phyloP scores from a whole-genome alignment of 441 rosid genomes.

The Jatropha multifida region DNA sequence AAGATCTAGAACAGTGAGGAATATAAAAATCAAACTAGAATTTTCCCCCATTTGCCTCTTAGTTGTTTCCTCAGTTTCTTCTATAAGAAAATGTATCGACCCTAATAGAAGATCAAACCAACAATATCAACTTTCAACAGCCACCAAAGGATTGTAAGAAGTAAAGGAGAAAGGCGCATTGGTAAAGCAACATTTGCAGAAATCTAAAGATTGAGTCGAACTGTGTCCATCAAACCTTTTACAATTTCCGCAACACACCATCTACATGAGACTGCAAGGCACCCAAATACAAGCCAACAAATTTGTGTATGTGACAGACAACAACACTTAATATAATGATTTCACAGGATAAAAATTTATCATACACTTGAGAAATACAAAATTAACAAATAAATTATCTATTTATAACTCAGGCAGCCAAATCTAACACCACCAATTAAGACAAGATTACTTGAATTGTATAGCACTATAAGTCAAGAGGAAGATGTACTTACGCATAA shows the following conservation, averaged over 20 bases:
- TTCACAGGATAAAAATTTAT: not conserved
- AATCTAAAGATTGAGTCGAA: constrained; percentile 11
- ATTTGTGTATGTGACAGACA: not conserved
- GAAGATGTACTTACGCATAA: constrained; percentile 59
- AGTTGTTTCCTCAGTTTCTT: not conserved
- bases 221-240: not conserved
- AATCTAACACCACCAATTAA: constrained; percentile 1
- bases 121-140: not conserved
- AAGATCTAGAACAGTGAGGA: no score
- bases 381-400: constrained; percentile 2
- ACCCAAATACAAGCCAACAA: not conserved
- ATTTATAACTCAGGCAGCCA: constrained; percentile 7
- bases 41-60: not conserved
- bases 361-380: constrained; percentile 7
- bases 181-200: constrained; percentile 1
- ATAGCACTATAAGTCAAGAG: constrained; percentile 14
- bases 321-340: not conserved
- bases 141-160: not conserved
- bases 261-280: constrained; percentile 11
- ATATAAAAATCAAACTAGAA: not conserved
- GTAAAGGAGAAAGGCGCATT: not conserved
- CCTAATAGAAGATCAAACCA: not conserved
- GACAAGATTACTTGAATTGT: constrained; percentile 2
- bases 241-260: constrained; percentile 21
- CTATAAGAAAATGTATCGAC: not conserved